A percentile compares a stretch with the other conserved stretches of the same genome.
phyloP scores from a whole-genome alignment of 2,329 filamentous ascomycete species.

The Chaetomium globosum region DNA sequence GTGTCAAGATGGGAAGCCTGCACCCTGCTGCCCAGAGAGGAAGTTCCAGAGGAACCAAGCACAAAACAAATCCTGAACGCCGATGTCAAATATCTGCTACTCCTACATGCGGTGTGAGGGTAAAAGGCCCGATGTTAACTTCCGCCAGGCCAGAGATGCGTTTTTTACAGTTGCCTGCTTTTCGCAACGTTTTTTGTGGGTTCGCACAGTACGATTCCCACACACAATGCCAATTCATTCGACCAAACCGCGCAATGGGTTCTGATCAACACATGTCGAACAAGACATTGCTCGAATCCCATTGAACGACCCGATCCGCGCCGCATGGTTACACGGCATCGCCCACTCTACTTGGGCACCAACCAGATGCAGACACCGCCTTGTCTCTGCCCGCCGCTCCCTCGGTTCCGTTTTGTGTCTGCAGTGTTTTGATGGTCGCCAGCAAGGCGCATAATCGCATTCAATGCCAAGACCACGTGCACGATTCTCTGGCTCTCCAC shows the following conservation, averaged over 20 bases:
- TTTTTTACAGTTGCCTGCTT: neutral
- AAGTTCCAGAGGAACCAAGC: neutral
- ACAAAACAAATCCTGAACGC: neutral
- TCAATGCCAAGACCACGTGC: constrained; percentile 27
- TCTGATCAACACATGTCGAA: neutral
- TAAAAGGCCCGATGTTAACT: neutral
- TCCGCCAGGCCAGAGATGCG: neutral
- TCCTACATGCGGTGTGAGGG: too few relatives aligned
- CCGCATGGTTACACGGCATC: neutral
- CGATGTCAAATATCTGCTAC: neutral
- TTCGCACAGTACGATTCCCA: neutral
- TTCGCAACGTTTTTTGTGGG: neutral
- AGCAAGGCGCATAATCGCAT: neutral
- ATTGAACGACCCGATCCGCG: neutral
- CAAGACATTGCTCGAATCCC: neutral
- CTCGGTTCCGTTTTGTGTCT: neutral
- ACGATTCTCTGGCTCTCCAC: constrained; percentile 17
- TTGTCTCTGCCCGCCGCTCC: neutral
- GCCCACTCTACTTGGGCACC: neutral
- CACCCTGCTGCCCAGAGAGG: too few relatives aligned
- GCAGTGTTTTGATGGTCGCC: neutral
- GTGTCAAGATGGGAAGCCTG: neutral
- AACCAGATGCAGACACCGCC: neutral
- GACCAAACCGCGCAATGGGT: neutral
- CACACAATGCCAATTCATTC: neutral